Conservation (phyloP, 2,329 filamentous ascomycete species). For the Chaetomiaceae sp. region DNA sequence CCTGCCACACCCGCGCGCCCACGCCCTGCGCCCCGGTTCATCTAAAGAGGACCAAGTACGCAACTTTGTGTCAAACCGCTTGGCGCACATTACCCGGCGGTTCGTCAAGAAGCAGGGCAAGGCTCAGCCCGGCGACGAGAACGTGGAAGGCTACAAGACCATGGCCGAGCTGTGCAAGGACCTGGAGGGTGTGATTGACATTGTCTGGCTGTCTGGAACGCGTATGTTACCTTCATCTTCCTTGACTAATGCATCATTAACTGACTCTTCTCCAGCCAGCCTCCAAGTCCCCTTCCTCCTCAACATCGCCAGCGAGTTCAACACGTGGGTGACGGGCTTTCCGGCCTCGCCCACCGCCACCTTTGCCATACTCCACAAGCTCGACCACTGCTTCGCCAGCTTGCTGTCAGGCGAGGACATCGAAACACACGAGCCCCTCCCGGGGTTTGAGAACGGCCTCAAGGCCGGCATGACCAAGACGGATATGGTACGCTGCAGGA, state of each 20-base stretch:
- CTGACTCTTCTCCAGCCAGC: constrained; percentile 47
- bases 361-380: constrained; percentile 67
- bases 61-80: constrained; percentile 50
- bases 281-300: constrained; percentile 83
- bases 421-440: constrained; percentile 59
- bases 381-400: constrained; percentile 79
- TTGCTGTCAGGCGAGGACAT: constrained; percentile 65
- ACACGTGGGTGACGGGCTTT: constrained; percentile 69
- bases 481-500: constrained; percentile 84
- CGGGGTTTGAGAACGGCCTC: constrained; percentile 62
- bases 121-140: constrained; percentile 34
- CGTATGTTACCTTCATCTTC: constrained; percentile 51
- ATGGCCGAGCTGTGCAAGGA: constrained; percentile 71
- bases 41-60: constrained; percentile 57
- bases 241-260: neutral
- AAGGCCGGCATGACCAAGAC: constrained; percentile 67
- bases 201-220: constrained; percentile 83
- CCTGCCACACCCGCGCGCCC: constrained; percentile 53
- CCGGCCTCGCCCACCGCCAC: constrained; percentile 62
- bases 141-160: constrained; percentile 49
- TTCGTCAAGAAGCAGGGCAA: constrained; percentile 57
- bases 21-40: constrained; percentile 51
- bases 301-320: constrained; percentile 68
- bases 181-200: constrained; percentile 68
- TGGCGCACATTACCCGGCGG: constrained; percentile 52